These are phyloP conservation scores for Calonectria crousiana DNA, from an alignment of 2,329 filamentous ascomycete genomes.

Conservation along the genomic window DNA sequence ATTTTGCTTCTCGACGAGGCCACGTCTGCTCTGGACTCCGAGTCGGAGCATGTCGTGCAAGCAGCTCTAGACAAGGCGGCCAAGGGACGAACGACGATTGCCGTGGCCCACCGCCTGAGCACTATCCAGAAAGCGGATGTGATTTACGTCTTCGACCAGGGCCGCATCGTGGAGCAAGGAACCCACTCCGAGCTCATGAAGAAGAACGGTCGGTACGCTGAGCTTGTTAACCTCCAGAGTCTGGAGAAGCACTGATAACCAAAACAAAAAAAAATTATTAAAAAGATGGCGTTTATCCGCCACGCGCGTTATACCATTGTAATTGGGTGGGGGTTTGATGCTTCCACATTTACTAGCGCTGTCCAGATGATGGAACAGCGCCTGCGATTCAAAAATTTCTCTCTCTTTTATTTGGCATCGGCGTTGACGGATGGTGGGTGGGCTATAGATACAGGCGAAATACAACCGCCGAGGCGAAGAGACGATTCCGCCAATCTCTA, in stretches of 20 bases:
- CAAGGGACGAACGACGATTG: constrained; percentile 89
- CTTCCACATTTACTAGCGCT: constrained; percentile 6
- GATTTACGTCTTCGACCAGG: constrained; percentile 97
- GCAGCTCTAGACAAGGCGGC: constrained; percentile 84
- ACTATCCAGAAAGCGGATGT: constrained; percentile 96
- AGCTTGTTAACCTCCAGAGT: constrained; percentile 85
- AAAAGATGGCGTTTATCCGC: background rate
- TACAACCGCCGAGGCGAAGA: background rate
- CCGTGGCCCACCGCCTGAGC: constrained; percentile 90
- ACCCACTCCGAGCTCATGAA: constrained; percentile 81
- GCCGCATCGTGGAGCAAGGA: constrained; percentile 85
- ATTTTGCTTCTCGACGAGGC: constrained; percentile 88
- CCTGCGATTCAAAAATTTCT: background rate
- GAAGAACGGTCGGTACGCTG: constrained; percentile 78
- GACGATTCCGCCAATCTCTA: constrained; percentile 4
- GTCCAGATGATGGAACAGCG: background rate
- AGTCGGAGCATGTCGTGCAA: constrained; percentile 85
- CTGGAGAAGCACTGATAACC: constrained; percentile 68
- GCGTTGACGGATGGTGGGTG: constrained; percentile 14
- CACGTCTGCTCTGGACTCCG: constrained; percentile 80
- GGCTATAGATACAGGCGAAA: constrained; percentile 14
- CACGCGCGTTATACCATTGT: background rate
- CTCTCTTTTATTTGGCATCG: constrained; percentile 1
- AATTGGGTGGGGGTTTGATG: background rate
- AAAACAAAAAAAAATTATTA: background rate